Evolutionary conservation across 495 filamentous ascomycete species (phyloP).

Genomic region (Barbatosphaeria neglecta): DNA sequence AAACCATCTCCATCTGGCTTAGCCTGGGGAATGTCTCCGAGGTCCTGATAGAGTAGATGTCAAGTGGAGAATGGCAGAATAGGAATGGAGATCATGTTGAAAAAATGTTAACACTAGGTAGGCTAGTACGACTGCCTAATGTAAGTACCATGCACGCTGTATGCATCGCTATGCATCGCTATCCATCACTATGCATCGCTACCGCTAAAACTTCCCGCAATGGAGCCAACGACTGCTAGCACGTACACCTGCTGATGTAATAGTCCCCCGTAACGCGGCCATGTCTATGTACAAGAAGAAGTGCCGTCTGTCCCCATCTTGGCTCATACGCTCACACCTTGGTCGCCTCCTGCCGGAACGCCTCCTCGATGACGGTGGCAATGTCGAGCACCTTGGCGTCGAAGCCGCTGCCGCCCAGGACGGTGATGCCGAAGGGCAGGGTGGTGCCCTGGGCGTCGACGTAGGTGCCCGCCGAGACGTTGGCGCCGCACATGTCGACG

Average conservation of each 20-base stretch:
- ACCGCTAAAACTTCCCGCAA: no score
- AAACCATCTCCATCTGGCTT: no score
- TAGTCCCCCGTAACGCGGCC: not conserved
- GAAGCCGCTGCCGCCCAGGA: constrained; percentile 41
- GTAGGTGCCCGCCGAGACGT: constrained; percentile 44
- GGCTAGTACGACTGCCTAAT: no score
- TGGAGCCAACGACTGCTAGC: no score
- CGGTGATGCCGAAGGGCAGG: constrained; percentile 54
- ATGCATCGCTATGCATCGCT: not conserved
- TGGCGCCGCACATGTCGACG: constrained; percentile 50
- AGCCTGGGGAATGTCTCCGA: no score
- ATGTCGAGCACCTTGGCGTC: constrained; percentile 47
- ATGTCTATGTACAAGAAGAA: no score
- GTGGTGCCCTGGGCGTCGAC: constrained; percentile 16
- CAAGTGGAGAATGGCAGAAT: no score
- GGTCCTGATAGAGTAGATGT: no score
- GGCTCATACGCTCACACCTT: not conserved
- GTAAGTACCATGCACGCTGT: not conserved
- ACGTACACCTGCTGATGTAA: no score
- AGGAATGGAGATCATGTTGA: no score
- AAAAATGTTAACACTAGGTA: no score
- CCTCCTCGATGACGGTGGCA: constrained; percentile 40
- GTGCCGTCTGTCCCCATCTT: no score
- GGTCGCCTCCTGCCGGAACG: constrained; percentile 5
- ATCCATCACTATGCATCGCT: not conserved